phyloP scores from a whole-genome alignment of 2,329 filamentous ascomycete genomes.

The Ceratocystis diversiconidia region DNA sequence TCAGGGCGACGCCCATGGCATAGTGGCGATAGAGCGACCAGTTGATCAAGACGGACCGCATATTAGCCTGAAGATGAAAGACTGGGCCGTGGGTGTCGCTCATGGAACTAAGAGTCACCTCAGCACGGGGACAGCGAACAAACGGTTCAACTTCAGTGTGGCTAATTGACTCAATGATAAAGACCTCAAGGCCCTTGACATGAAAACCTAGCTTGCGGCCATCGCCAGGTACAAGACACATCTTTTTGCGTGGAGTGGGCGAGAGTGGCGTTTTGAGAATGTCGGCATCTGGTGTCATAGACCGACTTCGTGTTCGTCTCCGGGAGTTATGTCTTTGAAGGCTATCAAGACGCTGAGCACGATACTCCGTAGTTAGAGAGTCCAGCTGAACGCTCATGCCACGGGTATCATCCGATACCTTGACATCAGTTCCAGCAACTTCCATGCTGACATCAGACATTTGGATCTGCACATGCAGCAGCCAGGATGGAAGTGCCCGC shows the following conservation, averaged over 20 bases:
- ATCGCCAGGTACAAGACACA: constrained; percentile 48
- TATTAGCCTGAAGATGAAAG: constrained; percentile 71
- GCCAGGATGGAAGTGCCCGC: constrained; percentile 67
- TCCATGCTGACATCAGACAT: constrained; percentile 83
- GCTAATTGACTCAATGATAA: constrained; percentile 77
- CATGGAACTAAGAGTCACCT: constrained; percentile 69
- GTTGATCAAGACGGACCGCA: constrained; percentile 65
- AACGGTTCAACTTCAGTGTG: constrained; percentile 77
- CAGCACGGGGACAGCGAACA: constrained; percentile 70
- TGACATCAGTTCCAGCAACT: constrained; percentile 72
- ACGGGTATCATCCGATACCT: constrained; percentile 66
- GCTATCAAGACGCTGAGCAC: constrained; percentile 60
- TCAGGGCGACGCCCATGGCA: constrained; percentile 65
- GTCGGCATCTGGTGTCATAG: constrained; percentile 56
- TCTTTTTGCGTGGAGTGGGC: constrained; percentile 31
- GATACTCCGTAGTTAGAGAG: constrained; percentile 78
- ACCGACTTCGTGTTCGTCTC: constrained; percentile 61
- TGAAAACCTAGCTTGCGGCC: constrained; percentile 71
- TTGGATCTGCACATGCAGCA: constrained; percentile 70
- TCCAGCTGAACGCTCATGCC: constrained; percentile 79
- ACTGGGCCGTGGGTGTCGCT: constrained; percentile 79
- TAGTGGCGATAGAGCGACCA: constrained; percentile 95
- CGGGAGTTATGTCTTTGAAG: constrained; percentile 44
- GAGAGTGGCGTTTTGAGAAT: constrained; percentile 29
- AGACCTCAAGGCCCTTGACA: constrained; percentile 70